A percentile compares a stretch with the other conserved stretches of the same genome.
phyloP scores from a whole-genome alignment of 768 basidiomycete genomes.

The Fibroporia radiculosa region DNA sequence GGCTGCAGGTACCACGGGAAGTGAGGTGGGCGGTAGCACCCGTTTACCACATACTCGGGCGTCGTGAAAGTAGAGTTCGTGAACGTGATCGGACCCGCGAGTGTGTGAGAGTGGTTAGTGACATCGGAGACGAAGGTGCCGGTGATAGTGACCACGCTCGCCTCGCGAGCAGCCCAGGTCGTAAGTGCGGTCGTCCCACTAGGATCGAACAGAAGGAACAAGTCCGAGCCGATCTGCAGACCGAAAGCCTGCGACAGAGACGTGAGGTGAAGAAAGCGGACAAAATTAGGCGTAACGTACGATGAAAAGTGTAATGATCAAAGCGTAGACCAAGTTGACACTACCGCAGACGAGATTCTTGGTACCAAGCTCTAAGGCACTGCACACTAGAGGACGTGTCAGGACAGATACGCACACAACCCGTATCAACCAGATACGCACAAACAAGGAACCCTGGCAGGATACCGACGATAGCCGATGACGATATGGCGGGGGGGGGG shows the following conservation, averaged over 20 bases:
- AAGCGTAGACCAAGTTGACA: slow-evolving; percentile 84
- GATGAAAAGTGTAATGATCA: slow-evolving; percentile 79
- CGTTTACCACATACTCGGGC: slow-evolving; percentile 43
- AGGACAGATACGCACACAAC: slow-evolving; percentile 7
- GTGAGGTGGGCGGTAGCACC: slow-evolving; percentile 61
- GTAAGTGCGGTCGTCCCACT: slow-evolving; percentile 44
- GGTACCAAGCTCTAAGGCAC: slow-evolving; percentile 76
- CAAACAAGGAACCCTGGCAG: slow-evolving; percentile 84
- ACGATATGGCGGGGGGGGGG: slow-evolving; percentile 85
- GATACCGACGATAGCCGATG: slow-evolving; percentile 80
- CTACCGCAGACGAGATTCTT: slow-evolving; percentile 82
- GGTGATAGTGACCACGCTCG: slow-evolving; percentile 42
- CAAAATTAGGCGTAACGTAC: slow-evolving; percentile 2
- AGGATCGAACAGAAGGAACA: slow-evolving; percentile 66
- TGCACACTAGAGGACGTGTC: slow-evolving; percentile 44
- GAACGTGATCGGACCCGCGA: slow-evolving; percentile 61
- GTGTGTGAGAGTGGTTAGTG: slow-evolving; percentile 32
- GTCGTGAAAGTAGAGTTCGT: slow-evolving; percentile 41
- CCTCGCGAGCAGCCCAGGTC: slow-evolving; percentile 42
- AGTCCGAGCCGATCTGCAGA: slow-evolving; percentile 75
- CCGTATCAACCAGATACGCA: slow-evolving; percentile 27
- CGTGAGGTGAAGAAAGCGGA: neutral
- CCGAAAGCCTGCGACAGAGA: slow-evolving; percentile 48
- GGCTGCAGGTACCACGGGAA: slow-evolving; percentile 77
- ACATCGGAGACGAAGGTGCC: slow-evolving; percentile 65